Base-by-base conservation (phyloP, 208 protist species). In the Trypanosoma vivax region DNA sequence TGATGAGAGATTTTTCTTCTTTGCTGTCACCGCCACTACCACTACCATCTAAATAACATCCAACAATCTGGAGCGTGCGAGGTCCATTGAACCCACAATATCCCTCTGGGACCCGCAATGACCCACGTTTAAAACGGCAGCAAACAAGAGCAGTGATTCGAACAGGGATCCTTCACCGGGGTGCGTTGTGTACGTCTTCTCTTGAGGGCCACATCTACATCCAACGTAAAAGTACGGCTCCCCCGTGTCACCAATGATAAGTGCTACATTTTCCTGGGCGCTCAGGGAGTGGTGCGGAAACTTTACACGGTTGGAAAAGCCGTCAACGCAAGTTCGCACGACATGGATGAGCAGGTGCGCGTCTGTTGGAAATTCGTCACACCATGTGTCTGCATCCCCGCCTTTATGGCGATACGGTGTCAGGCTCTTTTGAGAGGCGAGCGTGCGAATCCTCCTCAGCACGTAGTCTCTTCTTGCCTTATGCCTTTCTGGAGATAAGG, bases 181-280 rank as follows among this genome's bases (percentile, higher is more conserved):
- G 16, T 66, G 67, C n/a, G 78, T 77, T 24, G 66, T 29, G 40
- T 72, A 72, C 11, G 77, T 51, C 14, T 72, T 57, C 21, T 65
- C 58, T 40, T 53, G 43, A 21, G 50, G 7, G 29, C 60, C 56
- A 14, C 41, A 58, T 27, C 73, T 64, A 35, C 86, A 69, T 19
- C 76, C 67, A 18, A 92, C 76, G 58, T 89, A 89, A 46, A 87
- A 92, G 65, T 92, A 92, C 18, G 85, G 85, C 48, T 76, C 79
- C 3, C 80, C 81, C 11, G 70, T 85, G 57, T 83, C 76, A 13
- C 85, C 85, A n/a, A 88, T 67, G 42, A 65, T 76, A 11, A 92
- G 53, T 1, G 71, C 58, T 5, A 92, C 50, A 37, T 85, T 73
- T 24, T 70, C 58, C 28, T 49, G 47, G 7, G 37, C 25, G 19